phyloP scores from a whole-genome alignment of 306 rosid genomes.

The Dalbergia cochinchinensis region DNA sequence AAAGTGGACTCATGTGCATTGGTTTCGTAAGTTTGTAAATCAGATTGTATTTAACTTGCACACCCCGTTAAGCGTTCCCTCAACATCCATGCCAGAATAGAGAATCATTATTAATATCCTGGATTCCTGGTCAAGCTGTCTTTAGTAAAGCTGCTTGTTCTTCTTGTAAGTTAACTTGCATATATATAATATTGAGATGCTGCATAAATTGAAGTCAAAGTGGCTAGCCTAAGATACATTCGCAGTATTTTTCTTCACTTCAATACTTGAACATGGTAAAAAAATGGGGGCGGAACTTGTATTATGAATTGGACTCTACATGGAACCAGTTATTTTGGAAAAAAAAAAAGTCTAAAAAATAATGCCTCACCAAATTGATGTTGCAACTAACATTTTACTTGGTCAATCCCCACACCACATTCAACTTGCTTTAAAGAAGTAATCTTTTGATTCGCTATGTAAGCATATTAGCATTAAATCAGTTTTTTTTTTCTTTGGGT shows the following conservation, averaged over 20 bases:
- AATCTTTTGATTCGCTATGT: background rate
- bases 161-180: constrained; percentile 4
- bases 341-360: background rate
- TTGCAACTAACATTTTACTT: background rate
- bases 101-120: constrained; percentile 35
- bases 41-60: constrained; percentile 24
- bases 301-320: constrained; percentile 20
- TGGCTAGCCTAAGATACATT: background rate
- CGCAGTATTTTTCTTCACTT: background rate
- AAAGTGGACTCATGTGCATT: constrained; percentile 54
- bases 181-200: background rate
- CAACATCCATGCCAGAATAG: constrained; percentile 6
- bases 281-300: background rate
- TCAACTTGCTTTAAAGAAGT: constrained; percentile 6
- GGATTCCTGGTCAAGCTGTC: constrained; percentile 47
- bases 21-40: constrained; percentile 36
- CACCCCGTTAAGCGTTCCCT: background rate
- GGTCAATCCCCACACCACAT: background rate
- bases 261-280: constrained; percentile 1
- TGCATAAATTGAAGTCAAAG: constrained; percentile 22
- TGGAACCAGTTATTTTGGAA: background rate
- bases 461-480: background rate
- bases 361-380: background rate
- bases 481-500: too few relatives aligned
- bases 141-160: background rate